Evolutionary conservation across 805 yeast genomes (phyloP).

Genomic region (Zygoascus biomembranicola): DNA sequence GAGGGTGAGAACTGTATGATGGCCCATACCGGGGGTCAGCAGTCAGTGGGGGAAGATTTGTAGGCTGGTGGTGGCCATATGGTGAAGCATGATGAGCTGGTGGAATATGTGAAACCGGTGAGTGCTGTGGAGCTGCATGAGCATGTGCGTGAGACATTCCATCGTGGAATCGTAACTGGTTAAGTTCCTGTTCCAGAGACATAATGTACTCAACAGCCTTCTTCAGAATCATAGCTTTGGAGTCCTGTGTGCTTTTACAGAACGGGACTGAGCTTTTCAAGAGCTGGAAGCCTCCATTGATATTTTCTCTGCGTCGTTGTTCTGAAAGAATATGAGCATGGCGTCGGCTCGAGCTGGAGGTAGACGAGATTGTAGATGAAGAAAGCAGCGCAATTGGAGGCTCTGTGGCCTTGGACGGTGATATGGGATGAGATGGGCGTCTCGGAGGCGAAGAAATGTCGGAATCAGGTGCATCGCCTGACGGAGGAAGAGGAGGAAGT

Average conservation of each 20-base stretch:
- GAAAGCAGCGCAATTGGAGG: constrained; percentile 15
- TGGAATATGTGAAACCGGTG: constrained; percentile 1
- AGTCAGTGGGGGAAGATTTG: neutral
- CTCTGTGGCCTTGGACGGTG: neutral
- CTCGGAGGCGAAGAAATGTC: neutral
- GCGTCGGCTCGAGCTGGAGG: constrained; percentile 20
- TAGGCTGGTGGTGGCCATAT: neutral
- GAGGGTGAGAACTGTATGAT: neutral
- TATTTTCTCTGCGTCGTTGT: constrained; percentile 39
- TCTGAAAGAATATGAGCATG: constrained; percentile 40
- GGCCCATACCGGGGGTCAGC: constrained; percentile 1
- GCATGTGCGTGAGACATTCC: neutral
- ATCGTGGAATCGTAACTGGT: constrained; percentile 10
- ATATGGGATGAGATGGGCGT: neutral
- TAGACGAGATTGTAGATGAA: constrained; percentile 18
- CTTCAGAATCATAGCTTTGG: constrained; percentile 37
- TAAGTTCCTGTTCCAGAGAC: constrained; percentile 27
- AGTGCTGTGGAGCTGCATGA: constrained; percentile 4
- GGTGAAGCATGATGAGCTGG: neutral
- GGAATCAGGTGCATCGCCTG: neutral
- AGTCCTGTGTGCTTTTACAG: constrained; percentile 35
- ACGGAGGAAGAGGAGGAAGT: neutral
- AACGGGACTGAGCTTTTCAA: constrained; percentile 34
- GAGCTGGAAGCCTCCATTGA: constrained; percentile 38
- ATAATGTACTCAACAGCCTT: constrained; percentile 38